A percentile compares a stretch with the other conserved stretches of the same genome.
Conservation (phyloP, 2,329 filamentous ascomycete species). For the Hypoxylon sp. region DNA sequence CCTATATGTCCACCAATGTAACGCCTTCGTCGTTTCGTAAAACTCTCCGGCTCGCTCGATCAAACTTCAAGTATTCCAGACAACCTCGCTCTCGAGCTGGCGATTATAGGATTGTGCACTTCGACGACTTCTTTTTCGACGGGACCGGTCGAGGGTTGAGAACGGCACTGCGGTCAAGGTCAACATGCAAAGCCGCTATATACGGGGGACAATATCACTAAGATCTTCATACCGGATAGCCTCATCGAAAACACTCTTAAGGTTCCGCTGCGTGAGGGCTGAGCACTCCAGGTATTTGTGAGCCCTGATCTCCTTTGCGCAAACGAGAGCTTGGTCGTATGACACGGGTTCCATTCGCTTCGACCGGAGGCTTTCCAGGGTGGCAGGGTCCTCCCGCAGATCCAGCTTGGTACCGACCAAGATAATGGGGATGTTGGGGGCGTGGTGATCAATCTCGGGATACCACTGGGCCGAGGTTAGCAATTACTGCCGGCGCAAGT, state of each 20-base stretch:
- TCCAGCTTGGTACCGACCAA: conserved; percentile 97
- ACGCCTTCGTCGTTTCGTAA: conserved; percentile 43
- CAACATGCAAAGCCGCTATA: conserved; percentile 27
- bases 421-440: conserved; percentile 94
- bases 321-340: conserved; percentile 87
- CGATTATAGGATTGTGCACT: conserved; percentile 73
- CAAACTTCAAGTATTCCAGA: conserved; percentile 36
- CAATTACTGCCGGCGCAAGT: background rate
- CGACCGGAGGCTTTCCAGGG: conserved; percentile 80
- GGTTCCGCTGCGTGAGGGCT: conserved; percentile 91
- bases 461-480: conserved; percentile 73
- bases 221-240: conserved; percentile 81
- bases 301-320: conserved; percentile 92
- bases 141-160: conserved; percentile 70
- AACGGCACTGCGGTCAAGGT: conserved; percentile 63
- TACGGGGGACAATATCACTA: conserved; percentile 43
- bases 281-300: conserved; percentile 99
- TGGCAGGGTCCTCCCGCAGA: conserved; percentile 86
- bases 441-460: conserved; percentile 96
- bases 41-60: conserved; percentile 39
- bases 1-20: conserved; percentile 45
- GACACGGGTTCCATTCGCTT: conserved; percentile 98
- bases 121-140: conserved; percentile 68
- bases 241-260: conserved; percentile 99
- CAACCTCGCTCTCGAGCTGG: conserved; percentile 17